These are phyloP conservation scores for Stereocaulon alpinum DNA, from an alignment of 495 filamentous ascomycete genomes.

Conservation along the genomic window DNA sequence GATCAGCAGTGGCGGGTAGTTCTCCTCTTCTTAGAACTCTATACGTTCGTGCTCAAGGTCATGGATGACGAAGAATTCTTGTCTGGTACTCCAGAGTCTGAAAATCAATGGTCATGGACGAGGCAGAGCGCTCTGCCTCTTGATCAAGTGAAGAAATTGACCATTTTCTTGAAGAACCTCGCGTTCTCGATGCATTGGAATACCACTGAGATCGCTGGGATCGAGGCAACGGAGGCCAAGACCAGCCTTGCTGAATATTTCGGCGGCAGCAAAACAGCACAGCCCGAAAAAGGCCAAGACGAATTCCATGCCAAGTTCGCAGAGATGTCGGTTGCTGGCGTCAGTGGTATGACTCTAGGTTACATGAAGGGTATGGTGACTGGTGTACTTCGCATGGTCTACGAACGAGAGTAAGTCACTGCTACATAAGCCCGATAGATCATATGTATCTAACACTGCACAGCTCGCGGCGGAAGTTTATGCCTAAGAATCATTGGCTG, in stretches of 20 bases:
- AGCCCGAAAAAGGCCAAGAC: slow-evolving; percentile 13
- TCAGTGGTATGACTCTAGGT: slow-evolving; percentile 63
- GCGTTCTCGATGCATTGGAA: slow-evolving; percentile 86
- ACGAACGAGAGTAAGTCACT: slow-evolving; percentile 67
- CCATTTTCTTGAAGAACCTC: slow-evolving; percentile 84
- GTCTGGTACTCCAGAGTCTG: slow-evolving; percentile 31
- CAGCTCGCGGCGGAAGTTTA: slow-evolving; percentile 71
- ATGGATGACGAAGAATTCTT: slow-evolving; percentile 77
- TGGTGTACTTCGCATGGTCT: slow-evolving; percentile 75
- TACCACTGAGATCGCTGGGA: slow-evolving; percentile 52
- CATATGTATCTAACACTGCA: neutral
- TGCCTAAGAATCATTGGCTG: slow-evolving; percentile 78
- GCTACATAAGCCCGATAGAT: neutral
- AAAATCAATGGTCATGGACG: slow-evolving; percentile 36
- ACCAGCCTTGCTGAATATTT: slow-evolving; percentile 50
- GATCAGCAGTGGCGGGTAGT: slow-evolving; percentile 82
- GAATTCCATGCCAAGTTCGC: slow-evolving; percentile 1
- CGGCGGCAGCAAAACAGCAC: slow-evolving; percentile 23
- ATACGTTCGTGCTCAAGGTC: slow-evolving; percentile 79
- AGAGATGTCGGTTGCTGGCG: slow-evolving; percentile 37
- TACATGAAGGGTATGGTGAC: slow-evolving; percentile 74
- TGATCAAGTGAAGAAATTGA: slow-evolving; percentile 60
- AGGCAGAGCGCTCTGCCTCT: slow-evolving; percentile 62
- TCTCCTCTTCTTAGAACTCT: slow-evolving; percentile 86
- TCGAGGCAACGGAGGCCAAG: slow-evolving; percentile 36